phyloP scores from a whole-genome alignment of 805 yeast genomes.

The Starmerella bombicola region DNA sequence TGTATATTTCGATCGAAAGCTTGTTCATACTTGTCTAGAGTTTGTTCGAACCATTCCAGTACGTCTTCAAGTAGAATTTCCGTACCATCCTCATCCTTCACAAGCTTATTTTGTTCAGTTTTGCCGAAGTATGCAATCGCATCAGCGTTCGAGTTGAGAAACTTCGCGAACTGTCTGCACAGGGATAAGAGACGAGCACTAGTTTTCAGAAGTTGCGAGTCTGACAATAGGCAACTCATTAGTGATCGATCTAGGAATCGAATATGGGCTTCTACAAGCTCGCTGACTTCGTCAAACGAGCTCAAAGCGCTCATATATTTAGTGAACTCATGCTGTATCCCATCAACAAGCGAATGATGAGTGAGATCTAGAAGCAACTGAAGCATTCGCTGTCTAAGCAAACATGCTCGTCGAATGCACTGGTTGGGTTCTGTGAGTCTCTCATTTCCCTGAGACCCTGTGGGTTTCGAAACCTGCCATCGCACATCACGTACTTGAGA shows the following conservation, averaged over 20 bases:
- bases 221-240: constrained; percentile 55
- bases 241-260: constrained; percentile 50
- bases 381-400: constrained; percentile 38
- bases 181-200: constrained; percentile 33
- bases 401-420: constrained; percentile 19
- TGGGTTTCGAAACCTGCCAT: constrained; percentile 47
- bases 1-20: constrained; percentile 30
- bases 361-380: constrained; percentile 44
- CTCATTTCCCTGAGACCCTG: constrained; percentile 30
- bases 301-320: constrained; percentile 29
- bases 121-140: constrained; percentile 17
- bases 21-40: constrained; percentile 26
- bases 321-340: constrained; percentile 45
- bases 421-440: not conserved
- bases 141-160: constrained; percentile 20
- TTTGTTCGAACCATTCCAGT: constrained; percentile 23
- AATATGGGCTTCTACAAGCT: constrained; percentile 38
- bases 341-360: constrained; percentile 44
- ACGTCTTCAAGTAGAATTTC: constrained; percentile 21
- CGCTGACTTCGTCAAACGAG: constrained; percentile 32
- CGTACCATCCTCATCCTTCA: constrained; percentile 18
- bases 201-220: constrained; percentile 39
- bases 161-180: constrained; percentile 24
- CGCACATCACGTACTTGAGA: constrained; percentile 51
- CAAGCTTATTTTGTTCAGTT: constrained; percentile 11